Conservation (phyloP, 768 basidiomycete genomes). For the Coprinellus aureogranulatus region DNA sequence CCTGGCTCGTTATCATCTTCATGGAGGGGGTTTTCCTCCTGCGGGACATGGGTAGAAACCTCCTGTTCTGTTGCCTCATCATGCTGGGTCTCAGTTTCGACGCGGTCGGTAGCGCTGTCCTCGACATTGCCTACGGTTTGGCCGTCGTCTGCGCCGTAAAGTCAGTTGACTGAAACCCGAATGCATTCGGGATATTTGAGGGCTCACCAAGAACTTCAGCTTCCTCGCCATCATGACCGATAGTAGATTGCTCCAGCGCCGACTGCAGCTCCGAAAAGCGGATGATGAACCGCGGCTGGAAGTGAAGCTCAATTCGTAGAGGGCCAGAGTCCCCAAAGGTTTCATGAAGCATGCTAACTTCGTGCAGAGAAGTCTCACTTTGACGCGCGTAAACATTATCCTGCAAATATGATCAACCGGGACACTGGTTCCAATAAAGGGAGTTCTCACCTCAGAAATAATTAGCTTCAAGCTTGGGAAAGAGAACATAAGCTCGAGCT, state of each 20-base stretch:
- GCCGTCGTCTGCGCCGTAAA: conserved; percentile 1
- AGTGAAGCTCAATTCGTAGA: conserved; percentile 55
- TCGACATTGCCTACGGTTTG: conserved; percentile 1
- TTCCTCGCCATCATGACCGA: conserved; percentile 7
- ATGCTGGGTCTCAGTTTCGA: neutral
- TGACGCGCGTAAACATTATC: conserved; percentile 70
- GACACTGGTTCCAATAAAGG: neutral
- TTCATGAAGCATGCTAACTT: conserved; percentile 69
- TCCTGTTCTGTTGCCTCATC: conserved; percentile 8
- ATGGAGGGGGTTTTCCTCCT: conserved; percentile 4
- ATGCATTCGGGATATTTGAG: conserved; percentile 9
- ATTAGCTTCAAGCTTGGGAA: conserved; percentile 66
- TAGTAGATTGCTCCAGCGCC: conserved; percentile 38
- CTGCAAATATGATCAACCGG: conserved; percentile 32
- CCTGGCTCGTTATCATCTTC: neutral
- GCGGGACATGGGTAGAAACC: conserved; percentile 7
- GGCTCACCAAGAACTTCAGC: neutral
- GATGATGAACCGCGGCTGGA: conserved; percentile 57
- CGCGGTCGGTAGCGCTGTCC: neutral
- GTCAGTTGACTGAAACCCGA: neutral
- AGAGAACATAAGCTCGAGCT: conserved; percentile 66
- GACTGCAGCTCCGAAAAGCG: conserved; percentile 66
- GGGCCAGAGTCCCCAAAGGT: conserved; percentile 60
- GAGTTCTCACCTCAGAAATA: conserved; percentile 58
- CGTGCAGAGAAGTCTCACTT: conserved; percentile 68